Evolutionary conservation across 352 stramenopile genomes (phyloP).

Genomic region (Pseudoperonospora humuli): DNA sequence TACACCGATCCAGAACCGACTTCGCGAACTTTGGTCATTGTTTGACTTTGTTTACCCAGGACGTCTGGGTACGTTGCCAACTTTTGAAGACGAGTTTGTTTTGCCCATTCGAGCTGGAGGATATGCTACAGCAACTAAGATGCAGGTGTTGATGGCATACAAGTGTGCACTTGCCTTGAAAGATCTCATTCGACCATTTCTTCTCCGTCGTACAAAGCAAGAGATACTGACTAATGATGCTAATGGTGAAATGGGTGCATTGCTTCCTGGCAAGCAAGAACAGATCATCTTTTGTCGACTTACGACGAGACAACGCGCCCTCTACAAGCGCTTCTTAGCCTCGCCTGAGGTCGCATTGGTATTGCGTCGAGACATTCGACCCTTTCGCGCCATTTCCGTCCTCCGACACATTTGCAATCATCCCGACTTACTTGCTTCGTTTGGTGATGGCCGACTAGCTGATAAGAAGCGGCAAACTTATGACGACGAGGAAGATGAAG

Average conservation of each 20-base stretch:
- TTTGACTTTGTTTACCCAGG: constrained; percentile 99
- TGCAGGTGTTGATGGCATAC: constrained; percentile 96
- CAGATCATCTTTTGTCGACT: constrained; percentile 97
- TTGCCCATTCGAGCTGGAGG: constrained; percentile 93
- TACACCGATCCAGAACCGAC: constrained; percentile 91
- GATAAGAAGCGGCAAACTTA: constrained; percentile 24
- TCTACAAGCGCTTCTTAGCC: constrained; percentile 90
- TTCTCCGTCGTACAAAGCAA: constrained; percentile 93
- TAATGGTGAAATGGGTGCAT: constrained; percentile 4
- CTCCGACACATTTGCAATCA: constrained; percentile 99
- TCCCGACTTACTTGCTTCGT: constrained; percentile 86
- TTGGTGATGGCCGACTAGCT: constrained; percentile 31
- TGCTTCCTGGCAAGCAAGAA: constrained; percentile 96
- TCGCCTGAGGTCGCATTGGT: constrained; percentile 92
- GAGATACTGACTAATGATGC: constrained; percentile 76
- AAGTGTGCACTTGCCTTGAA: constrained; percentile 93
- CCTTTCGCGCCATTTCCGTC: constrained; percentile 90
- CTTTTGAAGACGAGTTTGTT: constrained; percentile 97
- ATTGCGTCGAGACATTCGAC: constrained; percentile 65
- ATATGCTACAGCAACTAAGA: constrained; percentile 88
- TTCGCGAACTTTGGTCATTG: constrained; percentile 96
- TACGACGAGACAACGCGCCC: constrained; percentile 73
- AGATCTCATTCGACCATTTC: constrained; percentile 95
- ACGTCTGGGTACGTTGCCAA: constrained; percentile 93
- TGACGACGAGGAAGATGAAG: constrained; percentile 25